Evolutionary conservation across 2,329 filamentous ascomycete species (phyloP).

Genomic region (Ascochyta viciae-villosae): DNA sequence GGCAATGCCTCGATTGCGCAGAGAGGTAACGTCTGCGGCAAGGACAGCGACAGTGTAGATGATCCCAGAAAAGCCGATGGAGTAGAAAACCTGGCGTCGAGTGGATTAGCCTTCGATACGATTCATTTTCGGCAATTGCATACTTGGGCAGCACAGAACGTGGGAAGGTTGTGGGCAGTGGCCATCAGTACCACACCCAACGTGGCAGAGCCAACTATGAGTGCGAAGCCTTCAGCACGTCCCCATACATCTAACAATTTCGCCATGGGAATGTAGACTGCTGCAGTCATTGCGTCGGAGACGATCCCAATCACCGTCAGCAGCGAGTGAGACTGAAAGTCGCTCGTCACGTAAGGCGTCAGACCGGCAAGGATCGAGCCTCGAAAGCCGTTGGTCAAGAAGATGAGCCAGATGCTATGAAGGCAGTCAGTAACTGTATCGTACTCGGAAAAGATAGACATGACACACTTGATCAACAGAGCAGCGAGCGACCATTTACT

Average conservation of each 20-base stretch:
- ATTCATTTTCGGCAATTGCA: background rate
- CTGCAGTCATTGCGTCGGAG: conserved; percentile 29
- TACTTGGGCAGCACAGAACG: conserved; percentile 17
- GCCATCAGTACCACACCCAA: conserved; percentile 68
- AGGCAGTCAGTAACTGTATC: background rate
- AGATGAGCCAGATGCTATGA: conserved; percentile 4
- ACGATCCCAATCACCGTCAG: conserved; percentile 29
- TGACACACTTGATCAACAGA: conserved; percentile 1
- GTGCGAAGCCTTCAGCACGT: conserved; percentile 44
- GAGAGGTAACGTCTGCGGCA: conserved; percentile 67
- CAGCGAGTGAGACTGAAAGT: conserved; percentile 29
- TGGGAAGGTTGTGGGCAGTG: conserved; percentile 60
- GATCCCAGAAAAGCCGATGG: conserved; percentile 66
- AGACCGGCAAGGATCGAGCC: conserved; percentile 39
- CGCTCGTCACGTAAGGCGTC: conserved; percentile 37
- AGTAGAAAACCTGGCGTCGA: conserved; percentile 55
- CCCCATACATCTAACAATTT: conserved; percentile 49
- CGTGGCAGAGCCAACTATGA: conserved; percentile 35
- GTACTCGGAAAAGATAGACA: background rate
- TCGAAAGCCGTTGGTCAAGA: background rate
- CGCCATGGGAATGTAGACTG: conserved; percentile 44
- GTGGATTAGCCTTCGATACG: no score
- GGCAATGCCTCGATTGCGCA: conserved; percentile 57
- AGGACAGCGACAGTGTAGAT: conserved; percentile 68
- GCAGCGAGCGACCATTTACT: conserved; percentile 22